Evolutionary conservation across 176 grass and related monocot species (phyloP).

Genomic region (Olyra latifolia): DNA sequence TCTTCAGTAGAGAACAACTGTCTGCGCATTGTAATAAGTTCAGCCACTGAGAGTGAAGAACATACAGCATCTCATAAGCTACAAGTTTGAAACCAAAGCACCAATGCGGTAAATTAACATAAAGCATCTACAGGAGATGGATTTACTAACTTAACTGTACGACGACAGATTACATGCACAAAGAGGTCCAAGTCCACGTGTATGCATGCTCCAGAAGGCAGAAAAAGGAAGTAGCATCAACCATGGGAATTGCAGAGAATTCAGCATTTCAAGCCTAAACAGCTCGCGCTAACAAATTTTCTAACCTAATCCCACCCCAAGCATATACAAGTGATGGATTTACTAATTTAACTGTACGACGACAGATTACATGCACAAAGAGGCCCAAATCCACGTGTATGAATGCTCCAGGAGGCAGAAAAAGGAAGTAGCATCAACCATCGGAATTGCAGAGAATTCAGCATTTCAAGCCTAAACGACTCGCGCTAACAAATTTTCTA

Average conservation of each 20-base stretch:
- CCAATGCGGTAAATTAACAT: neutral
- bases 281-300: neutral
- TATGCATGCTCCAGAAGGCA: neutral
- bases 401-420: neutral
- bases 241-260: neutral
- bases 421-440: neutral
- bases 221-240: neutral
- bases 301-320: neutral
- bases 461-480: neutral
- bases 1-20: slow-evolving; percentile 40
- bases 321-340: neutral
- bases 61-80: neutral
- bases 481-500: neutral
- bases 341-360: neutral
- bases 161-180: neutral
- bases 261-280: neutral
- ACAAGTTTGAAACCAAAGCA: neutral
- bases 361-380: neutral
- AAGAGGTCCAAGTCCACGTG: neutral
- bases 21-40: slow-evolving; percentile 31
- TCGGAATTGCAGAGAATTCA: neutral
- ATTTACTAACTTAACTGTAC: neutral
- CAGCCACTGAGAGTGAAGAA: neutral
- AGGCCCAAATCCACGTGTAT: neutral
- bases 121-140: neutral